Base-by-base conservation (phyloP, 805 yeast genomes). In the Candida argentea region DNA sequence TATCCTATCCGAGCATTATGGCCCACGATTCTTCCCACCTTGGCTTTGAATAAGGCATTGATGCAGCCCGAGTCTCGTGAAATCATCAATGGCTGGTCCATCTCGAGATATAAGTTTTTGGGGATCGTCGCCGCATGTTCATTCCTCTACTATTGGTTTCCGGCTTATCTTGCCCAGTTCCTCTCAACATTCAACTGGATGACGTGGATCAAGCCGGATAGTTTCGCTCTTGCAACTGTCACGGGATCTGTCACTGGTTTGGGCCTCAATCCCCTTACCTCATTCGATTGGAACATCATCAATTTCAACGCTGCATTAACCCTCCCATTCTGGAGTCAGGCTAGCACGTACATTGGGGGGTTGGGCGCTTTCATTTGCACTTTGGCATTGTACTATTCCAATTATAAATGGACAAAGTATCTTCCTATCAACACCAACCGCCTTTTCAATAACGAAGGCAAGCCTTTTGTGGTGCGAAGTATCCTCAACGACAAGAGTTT, bases 381-480 rank as follows among this genome's bases (percentile, higher is more conserved):
- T 6, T 26, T 55, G 20, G 29, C 36, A 2, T 52, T 61, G 3
- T 57, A 64, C 46, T 71, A 61, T 39, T 48, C 67, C n/a, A 70
- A 70, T 43, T 54, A 57, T 30, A 57, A 59, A 27, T 67, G 71
- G 70, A 57, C 69, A 0, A 65, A 58, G 2, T 65, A 67, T 37
- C 41, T 71, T 25, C 76, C 75, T 2, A 64, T 68, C 49, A 46
- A 72, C 44, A 53, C 74, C n/a, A 70, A 70, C 44, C 46, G 52
- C 8, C 42, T 75, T 19, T 73, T 57, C 48, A 65, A 70, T 33
- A 73, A 73, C 40, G 58, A 53, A 20, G 82, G 76, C 15, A 44
- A 55, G 16, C 34, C 53, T 0, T 76, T 58, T 44, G 52, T 65
- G 13, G 70, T 74, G 23, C 56, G 60, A 11, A 45, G 61, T 29